Evolutionary conservation across 2,329 filamentous ascomycete species (phyloP), one percentile per base, ranked within the genome.

Genomic region (Fusarium penzigii): DNA sequence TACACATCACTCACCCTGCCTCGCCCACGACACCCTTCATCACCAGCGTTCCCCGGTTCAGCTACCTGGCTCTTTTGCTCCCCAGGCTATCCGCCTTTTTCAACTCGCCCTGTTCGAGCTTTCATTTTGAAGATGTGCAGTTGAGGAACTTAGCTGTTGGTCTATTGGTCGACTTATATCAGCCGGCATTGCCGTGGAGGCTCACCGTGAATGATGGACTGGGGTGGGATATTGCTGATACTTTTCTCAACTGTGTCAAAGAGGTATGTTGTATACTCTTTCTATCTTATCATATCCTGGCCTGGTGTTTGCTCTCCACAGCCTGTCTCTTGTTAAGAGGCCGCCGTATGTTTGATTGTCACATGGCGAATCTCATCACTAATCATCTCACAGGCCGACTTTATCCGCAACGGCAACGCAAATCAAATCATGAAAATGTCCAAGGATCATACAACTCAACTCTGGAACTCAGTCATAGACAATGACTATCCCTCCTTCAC

Each of bases 361-460:
- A n/a, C n/a, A 25, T 25, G 20, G 20, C 7, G 20, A 39, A 38
- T 38, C 34, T 10, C 17, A 3, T 25, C 13, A 3, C 17, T 6
- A 25, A 42, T 39, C 6, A 43, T 40, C 34, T 38, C 44, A 46
- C 51, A 84, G 79, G 92, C 92, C 29, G 92, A 96, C 71, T 96
- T 92, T 62, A 78, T 96, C 46, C 84, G 92, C 46, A 93, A 94
- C 62, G 91, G 92, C 42, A 94, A 89, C 48, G 91, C 90, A 14
- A 92, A 93, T 68, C 87, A 89, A 55, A 92, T 96, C 65, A 96
- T 96, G 90, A 87, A 86, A 48, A 77, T 97, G 65, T 91, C 88
- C 55, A 92, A 92, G 69, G 85, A 89, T 42, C 86, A 96, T 69
- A 94, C 90, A 13, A 90, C 86, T 8, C 83, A 87, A 32, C 78